Evolutionary conservation across 83 land plant species (phyloP), one percentile per base, ranked within the genome.

Genomic region (Thuja plicata): DNA sequence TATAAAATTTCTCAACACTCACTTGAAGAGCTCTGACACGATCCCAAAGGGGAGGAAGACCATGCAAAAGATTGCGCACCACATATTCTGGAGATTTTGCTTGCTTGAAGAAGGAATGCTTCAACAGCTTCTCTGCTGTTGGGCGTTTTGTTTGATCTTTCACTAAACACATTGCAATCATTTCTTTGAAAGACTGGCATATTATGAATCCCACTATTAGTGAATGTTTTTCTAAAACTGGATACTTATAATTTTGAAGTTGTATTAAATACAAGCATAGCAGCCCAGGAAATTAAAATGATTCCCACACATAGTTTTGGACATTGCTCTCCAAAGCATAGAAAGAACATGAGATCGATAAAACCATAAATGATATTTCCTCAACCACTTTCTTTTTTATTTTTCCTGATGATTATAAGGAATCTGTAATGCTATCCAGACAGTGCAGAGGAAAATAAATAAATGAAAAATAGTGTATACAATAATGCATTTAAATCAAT

Each of bases 141-240:
- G 98, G 98, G 60, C 98, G 92, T 86, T 92, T 95, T 7, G 94
- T 84, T 13, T 95, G 98, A 48, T 96, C 96, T 89, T 93, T 96
- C 79, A 94, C 95, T 60, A 95, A 92, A 82, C 98, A 96, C 90
- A 91, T 92, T 32, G 99, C 99, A 90, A 97, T 96, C 99, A 98
- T 97, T 91, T 98, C 99, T 89, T 98, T 98, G 88, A 98, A 98
- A 84, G 99, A 92, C 99, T 98, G 96, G 87, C 92, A n/a, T 89
- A 90, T 92, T 87, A 91, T 91, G 92, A 85, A 92, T 91, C 5
- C 12, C 30, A 5, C 54, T 83, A 46, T 83, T n/a, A 83, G 85
- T n/a, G 30, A 45, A 46, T 83, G 55, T 83, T 46, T 45, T 83
- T 12, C 15, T n/a, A 83, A 46, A 46, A 48, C 17, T 10, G 30